Evolutionary conservation across 441 rosid genomes (phyloP).

Genomic region (Adansonia gregorii): DNA sequence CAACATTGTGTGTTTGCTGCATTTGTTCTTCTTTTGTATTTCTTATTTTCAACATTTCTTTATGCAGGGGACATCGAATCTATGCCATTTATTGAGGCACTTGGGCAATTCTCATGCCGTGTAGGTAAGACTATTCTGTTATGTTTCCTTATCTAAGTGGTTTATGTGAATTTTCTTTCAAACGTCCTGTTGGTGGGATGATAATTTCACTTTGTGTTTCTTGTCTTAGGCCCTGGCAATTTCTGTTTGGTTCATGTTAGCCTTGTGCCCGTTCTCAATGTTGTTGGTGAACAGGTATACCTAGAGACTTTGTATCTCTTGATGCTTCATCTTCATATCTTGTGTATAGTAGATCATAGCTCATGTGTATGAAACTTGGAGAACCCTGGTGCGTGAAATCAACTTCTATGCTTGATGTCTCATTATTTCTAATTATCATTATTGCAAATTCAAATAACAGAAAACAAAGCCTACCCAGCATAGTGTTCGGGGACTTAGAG

Average conservation of each 20-base stretch:
- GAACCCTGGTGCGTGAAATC: background rate
- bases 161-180: background rate
- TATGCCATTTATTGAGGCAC: constrained; percentile 91
- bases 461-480: constrained; percentile 96
- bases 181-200: background rate
- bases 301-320: background rate
- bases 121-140: constrained; percentile 56
- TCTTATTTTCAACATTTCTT: constrained; percentile 5
- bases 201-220: background rate
- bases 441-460: constrained; percentile 43
- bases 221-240: constrained; percentile 65
- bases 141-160: background rate
- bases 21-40: background rate
- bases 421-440: constrained; percentile 8
- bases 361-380: constrained; percentile 21
- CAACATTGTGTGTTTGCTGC: background rate
- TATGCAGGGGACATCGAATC: constrained; percentile 85
- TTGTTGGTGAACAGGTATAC: constrained; percentile 88
- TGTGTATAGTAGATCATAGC: background rate
- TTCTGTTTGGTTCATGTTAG: constrained; percentile 93
- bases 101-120: constrained; percentile 83
- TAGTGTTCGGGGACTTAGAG: constrained; percentile 80
- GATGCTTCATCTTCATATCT: background rate
- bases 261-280: constrained; percentile 86
- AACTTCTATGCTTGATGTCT: constrained; percentile 1